Conservation (phyloP, 2,329 filamentous ascomycete genomes). For the Microdochium paspali region DNA sequence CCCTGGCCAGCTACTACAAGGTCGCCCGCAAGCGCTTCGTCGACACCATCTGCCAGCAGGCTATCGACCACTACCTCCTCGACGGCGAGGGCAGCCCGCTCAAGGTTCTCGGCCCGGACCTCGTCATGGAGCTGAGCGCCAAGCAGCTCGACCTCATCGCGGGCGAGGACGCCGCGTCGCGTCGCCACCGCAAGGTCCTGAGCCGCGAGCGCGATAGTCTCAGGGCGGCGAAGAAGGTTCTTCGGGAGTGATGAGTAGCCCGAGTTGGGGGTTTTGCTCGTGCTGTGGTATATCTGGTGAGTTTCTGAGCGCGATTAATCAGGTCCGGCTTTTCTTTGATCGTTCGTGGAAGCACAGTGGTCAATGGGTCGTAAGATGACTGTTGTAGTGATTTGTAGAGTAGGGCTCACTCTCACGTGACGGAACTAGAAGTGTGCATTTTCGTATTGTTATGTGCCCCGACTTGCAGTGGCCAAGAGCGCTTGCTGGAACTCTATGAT, state of each 20-base stretch:
- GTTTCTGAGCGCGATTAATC: too few relatives aligned
- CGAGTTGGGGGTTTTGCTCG: too few relatives aligned
- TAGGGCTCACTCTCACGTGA: too few relatives aligned
- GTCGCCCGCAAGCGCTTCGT: conserved; percentile 40
- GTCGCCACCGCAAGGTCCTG: conserved; percentile 22
- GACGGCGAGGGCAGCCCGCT: conserved; percentile 31
- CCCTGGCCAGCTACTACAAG: conserved; percentile 40
- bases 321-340: too few relatives aligned
- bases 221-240: conserved; percentile 12
- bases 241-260: conserved; percentile 2
- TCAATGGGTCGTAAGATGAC: too few relatives aligned
- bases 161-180: conserved; percentile 29
- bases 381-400: background rate
- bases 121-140: conserved; percentile 27
- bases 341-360: too few relatives aligned
- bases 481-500: too few relatives aligned
- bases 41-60: conserved; percentile 40
- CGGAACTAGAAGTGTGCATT: too few relatives aligned
- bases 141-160: conserved; percentile 35
- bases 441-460: too few relatives aligned
- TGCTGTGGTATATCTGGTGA: too few relatives aligned
- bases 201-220: conserved; percentile 27
- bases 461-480: too few relatives aligned
- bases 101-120: conserved; percentile 31
- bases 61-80: conserved; percentile 32